Base-by-base conservation (phyloP, 2,329 filamentous ascomycete genomes). In the Xylaria sp. region DNA sequence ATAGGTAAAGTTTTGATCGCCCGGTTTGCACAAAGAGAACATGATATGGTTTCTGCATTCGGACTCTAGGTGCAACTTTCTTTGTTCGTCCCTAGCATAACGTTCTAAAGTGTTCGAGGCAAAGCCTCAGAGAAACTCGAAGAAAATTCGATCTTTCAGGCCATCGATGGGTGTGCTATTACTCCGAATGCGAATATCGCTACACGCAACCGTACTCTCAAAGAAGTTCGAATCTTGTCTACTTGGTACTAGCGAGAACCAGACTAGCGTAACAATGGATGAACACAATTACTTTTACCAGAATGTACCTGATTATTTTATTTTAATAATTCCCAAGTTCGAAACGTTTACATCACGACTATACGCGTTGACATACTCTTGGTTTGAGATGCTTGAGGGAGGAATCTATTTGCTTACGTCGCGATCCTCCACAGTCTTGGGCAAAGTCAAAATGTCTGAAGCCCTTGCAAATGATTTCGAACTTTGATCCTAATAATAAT, bases 41-140 rank as follows among this genome's bases (percentile, higher is more conserved):
- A 36, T 56, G 53, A 23, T 25, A 20, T 46, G 25, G 7, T 13
- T 28, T 52, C 68, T 55, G 68, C 65, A 18, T 70, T 63, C 68
- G 60, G 61, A 52, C 15, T 28, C 0, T 9, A n/a, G 41, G n/a
- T 25, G 7, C 0, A 5, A 23, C 15, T 58, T 39, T 39, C 68
- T 70, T 70, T 70, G 65, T 70, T 53, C 25, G 13, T 36, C 4
- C 39, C 3, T 36, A 10, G 34, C 32, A 43, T 56, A 13, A 50
- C n/a, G 15, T 52, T n/a, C 32, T 68, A 20, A 45, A 39, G 15
- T 25, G 12, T 34, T 30, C 15, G 52, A n/a, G 25, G 32, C 30
- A 45, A 34, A 59, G 55, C 32, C 20, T 57, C 4, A 32, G 9
- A 41, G 20, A 10, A 41, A 15, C 20, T 36, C 28, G 25, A 52